Percentiles rank a stretch among this genome's conserved stretches.
phyloP scores from a whole-genome alignment of 2,329 filamentous ascomycete genomes.

The Colletotrichum paranaense region DNA sequence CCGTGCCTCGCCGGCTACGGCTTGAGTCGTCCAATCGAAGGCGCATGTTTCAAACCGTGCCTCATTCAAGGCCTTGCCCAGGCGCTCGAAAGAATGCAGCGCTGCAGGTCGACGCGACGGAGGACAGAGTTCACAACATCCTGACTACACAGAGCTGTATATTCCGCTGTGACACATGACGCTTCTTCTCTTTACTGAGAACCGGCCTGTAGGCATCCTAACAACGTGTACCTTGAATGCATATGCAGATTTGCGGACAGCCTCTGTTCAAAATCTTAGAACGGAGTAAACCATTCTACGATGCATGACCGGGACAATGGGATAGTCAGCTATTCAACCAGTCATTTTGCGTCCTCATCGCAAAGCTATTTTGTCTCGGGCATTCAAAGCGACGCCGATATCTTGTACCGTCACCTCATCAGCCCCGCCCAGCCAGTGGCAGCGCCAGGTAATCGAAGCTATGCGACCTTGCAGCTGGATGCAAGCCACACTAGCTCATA shows the following conservation, averaged over 20 bases:
- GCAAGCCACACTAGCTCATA: constrained; percentile 4
- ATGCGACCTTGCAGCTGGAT: constrained; percentile 7
- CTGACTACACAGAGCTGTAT: neutral
- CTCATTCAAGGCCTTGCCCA: constrained; percentile 7
- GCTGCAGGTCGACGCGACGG: constrained; percentile 16
- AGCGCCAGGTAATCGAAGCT: constrained; percentile 10
- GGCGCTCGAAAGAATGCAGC: neutral
- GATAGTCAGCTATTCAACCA: neutral
- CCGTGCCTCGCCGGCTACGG: neutral
- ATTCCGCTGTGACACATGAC: neutral
- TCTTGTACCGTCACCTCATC: constrained; percentile 22
- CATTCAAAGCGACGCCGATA: constrained; percentile 19
- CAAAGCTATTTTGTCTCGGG: neutral
- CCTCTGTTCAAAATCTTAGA: neutral
- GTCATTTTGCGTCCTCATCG: neutral
- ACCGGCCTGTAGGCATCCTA: neutral
- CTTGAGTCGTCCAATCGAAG: constrained; percentile 20
- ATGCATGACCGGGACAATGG: neutral
- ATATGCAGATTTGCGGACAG: neutral
- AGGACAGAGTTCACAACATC: constrained; percentile 14
- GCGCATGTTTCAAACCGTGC: constrained; percentile 27
- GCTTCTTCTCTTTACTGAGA: neutral
- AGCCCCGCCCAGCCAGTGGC: constrained; percentile 7
- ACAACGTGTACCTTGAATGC: neutral
- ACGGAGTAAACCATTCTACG: neutral